Evolutionary conservation across 208 protist genomes (phyloP), one percentile per base, ranked within the genome.

Genomic region (Acanthamoeba royreba): DNA sequence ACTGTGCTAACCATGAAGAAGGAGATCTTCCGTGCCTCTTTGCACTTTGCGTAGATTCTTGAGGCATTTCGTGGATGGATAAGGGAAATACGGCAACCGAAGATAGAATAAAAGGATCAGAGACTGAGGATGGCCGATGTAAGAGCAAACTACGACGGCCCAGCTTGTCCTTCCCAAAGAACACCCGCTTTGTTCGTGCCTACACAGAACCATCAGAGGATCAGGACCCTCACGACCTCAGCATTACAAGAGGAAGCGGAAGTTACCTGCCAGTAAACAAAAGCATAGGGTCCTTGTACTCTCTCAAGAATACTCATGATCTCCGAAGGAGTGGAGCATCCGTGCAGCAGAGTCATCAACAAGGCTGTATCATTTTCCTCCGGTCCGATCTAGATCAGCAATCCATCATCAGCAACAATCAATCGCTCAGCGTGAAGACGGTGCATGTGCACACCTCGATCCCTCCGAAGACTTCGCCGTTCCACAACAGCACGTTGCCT

Each of bases 71-170:
- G 8, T 9, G 58, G 5, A 33, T 15, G 8, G 19, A 85, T 77
- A n/a, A n/a, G 22, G 74, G 42, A 7, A 85, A 55, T 19, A 46
- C 43, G 0, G 61, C 93, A 2, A 94, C 93, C 4, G 93, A 94
- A n/a, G 61, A 94, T 13, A 94, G 47, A 88, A 89, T 93, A 53
- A 81, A 93, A 5, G 40, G 35, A 22, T 92, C 87, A 0, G 19
- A 31, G 35, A 17, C 0, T 0, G 38, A 49, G 8, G 40, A 15
- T 1, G 87, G 87, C 13, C 87, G 55, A 55, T 92, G 87, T 0
- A 94, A 28, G 19, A 96, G 46, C 61, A 96, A 92, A 55, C 93
- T 95, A 53, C 94, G 90, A 31, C 94, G 86, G 15, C 94, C 94
- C 77, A 96, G 74, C 35, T 58, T 66, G 61, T 96, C 94, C 28